phyloP scores from a whole-genome alignment of 306 rosid species.

The Aeschynomene evenia region DNA sequence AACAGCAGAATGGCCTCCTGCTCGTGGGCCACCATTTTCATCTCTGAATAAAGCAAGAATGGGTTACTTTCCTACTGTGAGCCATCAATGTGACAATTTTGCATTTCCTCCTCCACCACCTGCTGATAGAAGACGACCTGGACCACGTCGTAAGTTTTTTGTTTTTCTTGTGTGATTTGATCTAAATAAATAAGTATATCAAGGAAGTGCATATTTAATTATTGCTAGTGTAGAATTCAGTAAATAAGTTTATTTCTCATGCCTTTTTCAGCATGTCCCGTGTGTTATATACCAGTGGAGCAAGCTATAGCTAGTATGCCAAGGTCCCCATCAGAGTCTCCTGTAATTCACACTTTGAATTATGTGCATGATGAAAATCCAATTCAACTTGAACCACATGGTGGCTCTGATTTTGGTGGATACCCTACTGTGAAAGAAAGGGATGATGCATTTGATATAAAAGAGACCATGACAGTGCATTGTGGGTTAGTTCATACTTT shows the following conservation, averaged over 20 bases:
- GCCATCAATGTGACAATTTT: constrained; percentile 63
- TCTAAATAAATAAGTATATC: constrained; percentile 14
- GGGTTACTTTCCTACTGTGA: constrained; percentile 33
- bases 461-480: constrained; percentile 78
- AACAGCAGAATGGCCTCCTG: constrained; percentile 28
- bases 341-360: constrained; percentile 64
- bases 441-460: constrained; percentile 77
- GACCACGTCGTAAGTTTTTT: constrained; percentile 86
- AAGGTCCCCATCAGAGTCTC: constrained; percentile 64
- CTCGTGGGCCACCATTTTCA: constrained; percentile 24
- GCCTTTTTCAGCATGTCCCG: constrained; percentile 84
- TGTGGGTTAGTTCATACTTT: constrained; percentile 85
- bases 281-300: constrained; percentile 84
- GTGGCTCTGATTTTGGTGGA: constrained; percentile 97
- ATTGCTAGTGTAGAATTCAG: constrained; percentile 18
- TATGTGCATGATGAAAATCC: constrained; percentile 71
- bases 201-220: constrained; percentile 4
- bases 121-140: constrained; percentile 59
- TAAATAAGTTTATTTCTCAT: constrained; percentile 32
- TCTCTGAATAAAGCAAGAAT: constrained; percentile 33
- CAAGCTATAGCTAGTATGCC: constrained; percentile 93
- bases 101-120: constrained; percentile 93
- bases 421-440: constrained; percentile 78
- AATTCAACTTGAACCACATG: constrained; percentile 50
- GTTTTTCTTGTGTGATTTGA: background rate